Conservation (phyloP, 495 filamentous ascomycete genomes). For the Aspergillus bridgeri region DNA sequence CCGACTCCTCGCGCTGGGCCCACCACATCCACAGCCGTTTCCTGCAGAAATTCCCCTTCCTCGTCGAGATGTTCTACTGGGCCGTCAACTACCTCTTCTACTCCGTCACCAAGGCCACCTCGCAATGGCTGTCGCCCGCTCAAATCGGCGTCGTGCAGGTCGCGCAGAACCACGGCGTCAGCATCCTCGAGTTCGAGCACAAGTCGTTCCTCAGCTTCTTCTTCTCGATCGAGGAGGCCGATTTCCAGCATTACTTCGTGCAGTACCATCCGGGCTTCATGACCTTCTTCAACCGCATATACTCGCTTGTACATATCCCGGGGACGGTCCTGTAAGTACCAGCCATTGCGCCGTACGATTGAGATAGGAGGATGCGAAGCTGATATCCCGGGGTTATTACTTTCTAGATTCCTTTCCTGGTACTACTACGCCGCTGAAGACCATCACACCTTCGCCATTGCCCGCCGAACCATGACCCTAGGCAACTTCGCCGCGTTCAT, state of each 20-base stretch:
- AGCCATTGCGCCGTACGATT: neutral
- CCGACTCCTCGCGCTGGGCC: slow-evolving; percentile 56
- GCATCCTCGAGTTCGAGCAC: slow-evolving; percentile 61
- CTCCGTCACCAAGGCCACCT: slow-evolving; percentile 55
- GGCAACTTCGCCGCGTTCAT: slow-evolving; percentile 60
- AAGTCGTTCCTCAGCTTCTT: slow-evolving; percentile 48
- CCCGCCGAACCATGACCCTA: slow-evolving; percentile 60
- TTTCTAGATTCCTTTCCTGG: slow-evolving; percentile 58
- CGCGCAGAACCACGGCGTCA: slow-evolving; percentile 60
- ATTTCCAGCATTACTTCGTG: slow-evolving; percentile 61
- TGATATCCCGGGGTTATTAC: neutral
- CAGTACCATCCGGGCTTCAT: slow-evolving; percentile 49
- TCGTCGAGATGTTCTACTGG: slow-evolving; percentile 70
- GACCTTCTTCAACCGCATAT: slow-evolving; percentile 59
- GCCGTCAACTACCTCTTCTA: slow-evolving; percentile 65
- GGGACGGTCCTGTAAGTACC: slow-evolving; percentile 59
- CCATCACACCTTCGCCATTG: slow-evolving; percentile 51
- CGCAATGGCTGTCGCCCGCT: slow-evolving; percentile 37
- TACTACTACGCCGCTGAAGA: slow-evolving; percentile 60
- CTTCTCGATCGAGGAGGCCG: slow-evolving; percentile 52
- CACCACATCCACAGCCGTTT: slow-evolving; percentile 55
- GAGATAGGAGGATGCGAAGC: neutral
- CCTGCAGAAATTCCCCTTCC: slow-evolving; percentile 48
- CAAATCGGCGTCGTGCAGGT: slow-evolving; percentile 60
- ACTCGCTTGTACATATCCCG: slow-evolving; percentile 64